Evolutionary conservation across 1,284 basidiomycete species (phyloP), one percentile per base, ranked within the genome.

Genomic region (Ustilago esculenta): DNA sequence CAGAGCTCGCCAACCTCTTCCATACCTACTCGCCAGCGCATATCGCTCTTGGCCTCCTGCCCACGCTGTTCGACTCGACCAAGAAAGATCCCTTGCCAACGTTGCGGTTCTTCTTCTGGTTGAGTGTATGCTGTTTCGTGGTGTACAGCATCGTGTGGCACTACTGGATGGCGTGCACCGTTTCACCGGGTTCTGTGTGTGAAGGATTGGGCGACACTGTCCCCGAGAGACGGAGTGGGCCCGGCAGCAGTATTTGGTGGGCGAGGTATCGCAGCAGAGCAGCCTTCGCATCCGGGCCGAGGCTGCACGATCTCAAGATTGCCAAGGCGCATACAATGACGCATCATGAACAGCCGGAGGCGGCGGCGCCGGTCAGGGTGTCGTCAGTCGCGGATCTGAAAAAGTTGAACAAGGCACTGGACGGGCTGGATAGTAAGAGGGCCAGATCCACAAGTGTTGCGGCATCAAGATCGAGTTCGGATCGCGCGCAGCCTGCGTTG

Each of bases 121-220:
- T 87, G 7, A 88, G 90, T 0, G 73, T 88, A 42, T 92, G 91
- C 83, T 46, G 88, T 14, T 85, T 93, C 54, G 88, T 94, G 67
- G 88, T 89, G 3, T 64, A 88, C 56, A 95, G 94, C 83, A 83
- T 95, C 44, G 87, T 88, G 73, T 85, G 84, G 68, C 91, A 95
- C 79, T 96, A 96, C 83, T 94, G 88, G 80, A 89, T 89, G 75
- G 92, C 88, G 35, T 90, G 91, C 74, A 90, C 89, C 2, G 85
- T 91, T 1, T 82, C 86, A n/a, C 73, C 78, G 5, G 78, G 79
- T 2, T 52, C 66, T 10, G 69, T 76, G 0, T 32, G 48, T 9
- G 57, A 72, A 6, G 76, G 76, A 0, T 45, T 81, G 8, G 60
- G 69, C 6, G 67, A 72, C 25, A 43, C 42, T 8, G 45, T 65